phyloP scores from a whole-genome alignment of 2,329 filamentous ascomycete genomes.

The Alternaria longipes region DNA sequence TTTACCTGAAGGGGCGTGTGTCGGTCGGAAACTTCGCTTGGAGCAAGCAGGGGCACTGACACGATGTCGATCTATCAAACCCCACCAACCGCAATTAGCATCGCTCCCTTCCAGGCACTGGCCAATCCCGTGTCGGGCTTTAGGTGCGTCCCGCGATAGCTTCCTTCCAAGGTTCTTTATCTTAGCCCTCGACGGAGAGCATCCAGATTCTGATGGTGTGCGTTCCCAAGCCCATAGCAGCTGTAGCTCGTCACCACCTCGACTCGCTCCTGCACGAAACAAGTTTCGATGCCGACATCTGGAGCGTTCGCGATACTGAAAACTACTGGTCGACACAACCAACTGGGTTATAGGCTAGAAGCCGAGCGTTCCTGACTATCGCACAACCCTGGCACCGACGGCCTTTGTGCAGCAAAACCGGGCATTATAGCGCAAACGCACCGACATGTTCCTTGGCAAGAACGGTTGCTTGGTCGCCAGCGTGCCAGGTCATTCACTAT shows the following conservation, averaged over 20 bases:
- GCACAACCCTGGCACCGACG: slow-evolving; percentile 29
- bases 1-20: slow-evolving; percentile 23
- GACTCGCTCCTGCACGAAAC: slow-evolving; percentile 7
- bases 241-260: slow-evolving; percentile 2
- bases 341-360: slow-evolving; percentile 8
- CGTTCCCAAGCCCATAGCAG: slow-evolving; percentile 12
- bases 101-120: slow-evolving; percentile 30
- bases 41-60: slow-evolving; percentile 34
- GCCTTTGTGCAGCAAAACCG: slow-evolving; percentile 30
- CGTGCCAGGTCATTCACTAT: slow-evolving; percentile 44
- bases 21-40: slow-evolving; percentile 32
- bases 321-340: slow-evolving; percentile 5
- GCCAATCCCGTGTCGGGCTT: slow-evolving; percentile 42
- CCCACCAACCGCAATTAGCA: slow-evolving; percentile 27
- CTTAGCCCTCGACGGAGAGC: slow-evolving; percentile 18
- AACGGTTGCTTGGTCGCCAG: slow-evolving; percentile 41
- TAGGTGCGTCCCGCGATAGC: slow-evolving; percentile 43
- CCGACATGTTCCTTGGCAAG: slow-evolving; percentile 37
- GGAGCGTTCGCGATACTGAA: not conserved
- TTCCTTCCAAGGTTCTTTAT: slow-evolving; percentile 28
- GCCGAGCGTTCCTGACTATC: slow-evolving; percentile 26
- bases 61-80: slow-evolving; percentile 39
- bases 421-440: slow-evolving; percentile 26
- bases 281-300: slow-evolving; percentile 3
- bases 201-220: slow-evolving; percentile 12